phyloP scores from a whole-genome alignment of 331 rosid species.

The Ulmus americana region DNA sequence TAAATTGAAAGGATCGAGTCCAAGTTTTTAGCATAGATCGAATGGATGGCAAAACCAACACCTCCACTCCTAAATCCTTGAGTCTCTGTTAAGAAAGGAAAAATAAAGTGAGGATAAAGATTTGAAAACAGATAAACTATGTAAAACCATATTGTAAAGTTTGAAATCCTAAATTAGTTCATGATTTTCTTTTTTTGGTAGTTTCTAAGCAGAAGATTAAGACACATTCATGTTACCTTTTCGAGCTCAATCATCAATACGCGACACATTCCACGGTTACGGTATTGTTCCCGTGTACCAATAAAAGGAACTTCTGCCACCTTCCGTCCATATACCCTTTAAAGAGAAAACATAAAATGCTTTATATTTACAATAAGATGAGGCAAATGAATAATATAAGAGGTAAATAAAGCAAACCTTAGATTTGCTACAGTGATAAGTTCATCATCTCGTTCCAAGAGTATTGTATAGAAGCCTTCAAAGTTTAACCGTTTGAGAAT shows the following conservation, averaged over 20 bases:
- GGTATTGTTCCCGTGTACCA: constrained; percentile 64
- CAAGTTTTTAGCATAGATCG: constrained; percentile 72
- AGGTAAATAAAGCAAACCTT: constrained; percentile 46
- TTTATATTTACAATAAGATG: background rate
- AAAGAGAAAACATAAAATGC: constrained; percentile 4
- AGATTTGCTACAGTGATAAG: constrained; percentile 64
- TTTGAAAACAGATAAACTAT: constrained; percentile 6
- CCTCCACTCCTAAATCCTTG: constrained; percentile 62
- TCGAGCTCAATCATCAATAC: constrained; percentile 74
- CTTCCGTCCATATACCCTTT: constrained; percentile 61
- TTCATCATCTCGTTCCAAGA: constrained; percentile 72
- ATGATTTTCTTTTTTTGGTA: background rate
- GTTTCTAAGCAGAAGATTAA: background rate
- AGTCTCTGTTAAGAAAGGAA: constrained; percentile 48
- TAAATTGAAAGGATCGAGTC: constrained; percentile 67
- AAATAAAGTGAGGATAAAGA: constrained; percentile 6
- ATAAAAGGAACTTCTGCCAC: constrained; percentile 88
- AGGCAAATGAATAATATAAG: background rate
- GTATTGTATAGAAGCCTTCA: constrained; percentile 65
- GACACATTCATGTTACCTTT: constrained; percentile 40
- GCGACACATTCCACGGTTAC: constrained; percentile 86
- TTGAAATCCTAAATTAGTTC: background rate
- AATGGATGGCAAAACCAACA: constrained; percentile 77
- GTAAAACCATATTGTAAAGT: background rate
- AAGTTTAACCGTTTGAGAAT: constrained; percentile 72